These are phyloP conservation scores for Heimioporus sp. DNA, from an alignment of 768 basidiomycete genomes.

Conservation along the genomic window DNA sequence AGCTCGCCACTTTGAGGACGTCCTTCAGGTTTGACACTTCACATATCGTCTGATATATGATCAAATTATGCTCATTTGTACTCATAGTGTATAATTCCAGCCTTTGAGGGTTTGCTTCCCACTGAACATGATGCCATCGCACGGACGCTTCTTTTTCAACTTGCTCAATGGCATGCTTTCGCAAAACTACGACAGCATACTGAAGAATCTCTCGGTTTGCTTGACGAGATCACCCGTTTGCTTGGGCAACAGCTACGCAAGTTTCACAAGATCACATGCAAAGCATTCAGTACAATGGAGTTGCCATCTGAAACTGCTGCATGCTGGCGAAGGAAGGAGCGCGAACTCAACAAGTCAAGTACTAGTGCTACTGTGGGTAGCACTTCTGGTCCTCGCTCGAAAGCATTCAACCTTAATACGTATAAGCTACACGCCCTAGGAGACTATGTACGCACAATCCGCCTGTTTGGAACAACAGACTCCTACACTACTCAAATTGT, in stretches of 20 bases:
- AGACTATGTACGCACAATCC: slow-evolving; percentile 30
- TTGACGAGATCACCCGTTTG: slow-evolving; percentile 13
- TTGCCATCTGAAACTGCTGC: slow-evolving; percentile 19
- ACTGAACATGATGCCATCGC: slow-evolving; percentile 20
- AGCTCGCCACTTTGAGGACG: slow-evolving; percentile 42
- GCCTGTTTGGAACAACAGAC: slow-evolving; percentile 34
- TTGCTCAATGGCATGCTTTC: slow-evolving; percentile 33
- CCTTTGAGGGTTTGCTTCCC: slow-evolving; percentile 31
- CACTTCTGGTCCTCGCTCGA: neutral
- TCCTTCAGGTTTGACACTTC: slow-evolving; percentile 34
- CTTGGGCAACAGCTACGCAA: slow-evolving; percentile 19
- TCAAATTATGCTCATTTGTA: neutral
- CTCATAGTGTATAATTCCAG: slow-evolving; percentile 18
- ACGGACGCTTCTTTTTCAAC: slow-evolving; percentile 17
- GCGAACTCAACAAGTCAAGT: neutral
- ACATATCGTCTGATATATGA: no score
- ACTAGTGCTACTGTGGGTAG: neutral
- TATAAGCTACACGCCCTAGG: slow-evolving; percentile 38
- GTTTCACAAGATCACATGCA: slow-evolving; percentile 29
- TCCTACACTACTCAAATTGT: slow-evolving; percentile 20
- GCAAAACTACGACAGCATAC: slow-evolving; percentile 37
- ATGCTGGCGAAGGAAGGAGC: slow-evolving; percentile 6
- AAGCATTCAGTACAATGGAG: slow-evolving; percentile 24
- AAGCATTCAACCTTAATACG: slow-evolving; percentile 30
- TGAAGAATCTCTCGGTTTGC: slow-evolving; percentile 15